Conservation (phyloP, 208 protist species). For the Lotmaria passim region DNA sequence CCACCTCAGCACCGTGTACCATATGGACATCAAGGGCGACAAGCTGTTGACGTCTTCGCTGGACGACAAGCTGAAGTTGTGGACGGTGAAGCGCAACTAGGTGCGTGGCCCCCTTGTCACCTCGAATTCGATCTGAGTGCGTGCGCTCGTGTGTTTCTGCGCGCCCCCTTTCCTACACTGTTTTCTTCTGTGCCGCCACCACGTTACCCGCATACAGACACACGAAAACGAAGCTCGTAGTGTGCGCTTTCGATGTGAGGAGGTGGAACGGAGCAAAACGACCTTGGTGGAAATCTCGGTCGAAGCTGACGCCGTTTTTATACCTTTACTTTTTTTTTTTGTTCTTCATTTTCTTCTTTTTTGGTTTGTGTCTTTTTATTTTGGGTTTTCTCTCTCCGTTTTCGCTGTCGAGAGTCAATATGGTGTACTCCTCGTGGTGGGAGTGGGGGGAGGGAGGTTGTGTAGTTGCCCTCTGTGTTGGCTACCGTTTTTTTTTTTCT, state of each 20-base stretch:
- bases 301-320: background rate
- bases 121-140: too few relatives aligned
- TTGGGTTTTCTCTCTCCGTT: conserved; percentile 4
- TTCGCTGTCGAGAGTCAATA: too few relatives aligned
- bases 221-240: too few relatives aligned
- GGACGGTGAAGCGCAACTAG: conserved; percentile 55
- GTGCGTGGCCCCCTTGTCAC: background rate
- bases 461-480: too few relatives aligned
- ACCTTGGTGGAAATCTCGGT: too few relatives aligned
- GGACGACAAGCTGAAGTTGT: conserved; percentile 88
- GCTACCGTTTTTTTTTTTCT: too few relatives aligned
- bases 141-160: too few relatives aligned
- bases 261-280: too few relatives aligned
- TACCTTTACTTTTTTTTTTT: background rate
- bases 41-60: conserved; percentile 84
- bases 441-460: too few relatives aligned
- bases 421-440: too few relatives aligned
- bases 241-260: too few relatives aligned
- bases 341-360: background rate
- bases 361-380: conserved; percentile 2
- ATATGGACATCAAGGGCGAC: conserved; percentile 70
- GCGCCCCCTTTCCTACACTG: too few relatives aligned
- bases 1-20: conserved; percentile 88
- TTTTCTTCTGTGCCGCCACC: background rate
- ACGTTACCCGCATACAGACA: background rate